These are phyloP conservation scores for Dactylellina parvicollis DNA, from an alignment of 2,329 filamentous ascomycete genomes.

Conservation along the genomic window DNA sequence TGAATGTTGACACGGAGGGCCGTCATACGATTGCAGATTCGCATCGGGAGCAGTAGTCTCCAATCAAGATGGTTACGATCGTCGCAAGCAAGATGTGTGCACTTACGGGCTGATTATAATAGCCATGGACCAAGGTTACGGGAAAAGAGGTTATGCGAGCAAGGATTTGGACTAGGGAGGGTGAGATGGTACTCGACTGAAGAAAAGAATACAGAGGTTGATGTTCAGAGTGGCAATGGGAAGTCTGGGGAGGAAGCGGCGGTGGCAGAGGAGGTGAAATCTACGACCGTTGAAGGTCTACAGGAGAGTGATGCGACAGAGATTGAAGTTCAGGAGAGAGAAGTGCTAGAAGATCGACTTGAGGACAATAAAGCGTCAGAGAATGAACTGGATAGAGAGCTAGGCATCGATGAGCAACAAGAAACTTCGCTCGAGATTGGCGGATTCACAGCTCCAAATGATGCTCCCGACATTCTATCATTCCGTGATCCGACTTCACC, in stretches of 20 bases:
- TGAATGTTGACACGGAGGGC: slow-evolving; percentile 49
- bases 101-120: neutral
- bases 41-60: slow-evolving; percentile 7
- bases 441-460: neutral
- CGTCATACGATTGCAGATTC: slow-evolving; percentile 37
- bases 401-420: slow-evolving; percentile 5
- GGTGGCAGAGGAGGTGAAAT: neutral
- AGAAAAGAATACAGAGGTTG: neutral
- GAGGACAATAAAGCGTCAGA: neutral
- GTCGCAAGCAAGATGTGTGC: neutral
- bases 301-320: neutral
- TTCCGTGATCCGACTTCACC: slow-evolving; percentile 38
- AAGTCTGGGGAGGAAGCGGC: neutral
- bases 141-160: neutral
- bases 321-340: neutral
- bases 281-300: neutral
- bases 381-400: neutral
- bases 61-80: slow-evolving; percentile 36
- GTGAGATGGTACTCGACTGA: neutral
- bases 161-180: neutral
- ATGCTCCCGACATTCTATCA: slow-evolving; percentile 19
- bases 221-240: neutral
- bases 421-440: neutral
- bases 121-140: neutral
- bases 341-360: neutral